Evolutionary conservation across 2,329 filamentous ascomycete genomes (phyloP).

Genomic region (Pyrenochaeta sp.): DNA sequence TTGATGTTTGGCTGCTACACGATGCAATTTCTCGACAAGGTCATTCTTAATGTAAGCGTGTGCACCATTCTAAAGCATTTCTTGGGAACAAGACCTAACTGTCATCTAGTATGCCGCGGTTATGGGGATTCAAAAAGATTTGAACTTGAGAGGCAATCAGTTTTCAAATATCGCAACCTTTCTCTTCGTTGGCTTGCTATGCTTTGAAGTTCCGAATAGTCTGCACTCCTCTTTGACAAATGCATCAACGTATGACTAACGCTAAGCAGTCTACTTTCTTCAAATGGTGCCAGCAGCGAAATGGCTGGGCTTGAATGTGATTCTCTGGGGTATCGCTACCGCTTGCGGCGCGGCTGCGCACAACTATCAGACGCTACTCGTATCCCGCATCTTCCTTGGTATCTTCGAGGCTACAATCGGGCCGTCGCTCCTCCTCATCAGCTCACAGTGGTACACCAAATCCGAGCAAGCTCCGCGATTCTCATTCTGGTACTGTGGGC

Average conservation of each 20-base stretch:
- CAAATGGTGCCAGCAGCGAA: slow-evolving; percentile 63
- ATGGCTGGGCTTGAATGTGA: slow-evolving; percentile 56
- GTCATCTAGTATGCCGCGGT: slow-evolving; percentile 46
- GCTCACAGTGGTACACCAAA: slow-evolving; percentile 63
- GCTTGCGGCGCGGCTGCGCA: slow-evolving; percentile 58
- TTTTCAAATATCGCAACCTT: slow-evolving; percentile 45
- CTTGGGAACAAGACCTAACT: too few species aligned
- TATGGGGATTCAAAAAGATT: slow-evolving; percentile 51
- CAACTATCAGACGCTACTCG: slow-evolving; percentile 56
- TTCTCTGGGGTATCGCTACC: slow-evolving; percentile 58
- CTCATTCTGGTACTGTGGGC: slow-evolving; percentile 70
- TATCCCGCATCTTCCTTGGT: slow-evolving; percentile 60
- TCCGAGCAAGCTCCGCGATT: slow-evolving; percentile 68
- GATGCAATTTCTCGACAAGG: slow-evolving; percentile 52
- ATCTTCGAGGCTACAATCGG: slow-evolving; percentile 63
- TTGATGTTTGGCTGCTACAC: slow-evolving; percentile 42
- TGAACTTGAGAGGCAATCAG: slow-evolving; percentile 43
- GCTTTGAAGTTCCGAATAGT: slow-evolving; percentile 52
- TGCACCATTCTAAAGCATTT: neutral
- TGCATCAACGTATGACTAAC: neutral
- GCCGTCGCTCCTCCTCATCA: slow-evolving; percentile 62
- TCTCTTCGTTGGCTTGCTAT: slow-evolving; percentile 49
- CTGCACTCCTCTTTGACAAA: neutral
- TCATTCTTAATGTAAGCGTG: slow-evolving; percentile 16
- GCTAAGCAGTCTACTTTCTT: slow-evolving; percentile 35